These are phyloP conservation scores for Chaetomiaceae sp. DNA, from an alignment of 2,329 filamentous ascomycete genomes.

Conservation along the genomic window DNA sequence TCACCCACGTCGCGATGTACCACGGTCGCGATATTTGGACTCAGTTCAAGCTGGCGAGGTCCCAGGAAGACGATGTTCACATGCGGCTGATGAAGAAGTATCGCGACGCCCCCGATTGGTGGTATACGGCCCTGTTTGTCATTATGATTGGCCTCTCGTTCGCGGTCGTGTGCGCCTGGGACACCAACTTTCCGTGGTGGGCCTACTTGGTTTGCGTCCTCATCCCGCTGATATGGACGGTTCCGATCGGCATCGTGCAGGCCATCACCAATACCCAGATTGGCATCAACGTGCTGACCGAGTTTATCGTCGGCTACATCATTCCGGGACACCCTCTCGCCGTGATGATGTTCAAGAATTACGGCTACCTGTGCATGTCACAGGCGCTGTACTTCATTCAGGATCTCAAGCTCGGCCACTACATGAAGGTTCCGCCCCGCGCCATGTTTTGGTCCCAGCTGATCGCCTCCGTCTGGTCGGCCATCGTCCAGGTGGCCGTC, in stretches of 20 bases:
- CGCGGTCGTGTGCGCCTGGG: conserved; percentile 48
- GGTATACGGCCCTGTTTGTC: conserved; percentile 47
- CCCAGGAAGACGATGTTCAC: conserved; percentile 53
- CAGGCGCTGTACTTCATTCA: conserved; percentile 60
- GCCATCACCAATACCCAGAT: conserved; percentile 58
- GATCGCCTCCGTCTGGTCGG: conserved; percentile 54
- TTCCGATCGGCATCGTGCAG: conserved; percentile 56
- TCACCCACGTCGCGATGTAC: conserved; percentile 51
- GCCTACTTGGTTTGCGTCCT: conserved; percentile 51
- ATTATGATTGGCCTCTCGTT: conserved; percentile 51
- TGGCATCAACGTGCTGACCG: conserved; percentile 65
- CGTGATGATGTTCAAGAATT: conserved; percentile 76
- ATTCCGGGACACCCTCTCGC: conserved; percentile 63
- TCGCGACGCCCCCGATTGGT: conserved; percentile 53
- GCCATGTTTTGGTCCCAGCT: conserved; percentile 56
- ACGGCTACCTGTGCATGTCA: conserved; percentile 62
- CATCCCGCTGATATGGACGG: conserved; percentile 52
- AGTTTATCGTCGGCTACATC: conserved; percentile 68
- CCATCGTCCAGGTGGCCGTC: conserved; percentile 56
- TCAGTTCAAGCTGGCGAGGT: conserved; percentile 48
- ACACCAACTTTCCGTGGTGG: conserved; percentile 53
- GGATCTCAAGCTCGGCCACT: conserved; percentile 63
- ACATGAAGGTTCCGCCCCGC: conserved; percentile 60
- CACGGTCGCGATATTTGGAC: conserved; percentile 50
- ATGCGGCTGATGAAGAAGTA: conserved; percentile 59